Conservation (phyloP, 2,329 filamentous ascomycete genomes). For the Blastomyces parvus region DNA sequence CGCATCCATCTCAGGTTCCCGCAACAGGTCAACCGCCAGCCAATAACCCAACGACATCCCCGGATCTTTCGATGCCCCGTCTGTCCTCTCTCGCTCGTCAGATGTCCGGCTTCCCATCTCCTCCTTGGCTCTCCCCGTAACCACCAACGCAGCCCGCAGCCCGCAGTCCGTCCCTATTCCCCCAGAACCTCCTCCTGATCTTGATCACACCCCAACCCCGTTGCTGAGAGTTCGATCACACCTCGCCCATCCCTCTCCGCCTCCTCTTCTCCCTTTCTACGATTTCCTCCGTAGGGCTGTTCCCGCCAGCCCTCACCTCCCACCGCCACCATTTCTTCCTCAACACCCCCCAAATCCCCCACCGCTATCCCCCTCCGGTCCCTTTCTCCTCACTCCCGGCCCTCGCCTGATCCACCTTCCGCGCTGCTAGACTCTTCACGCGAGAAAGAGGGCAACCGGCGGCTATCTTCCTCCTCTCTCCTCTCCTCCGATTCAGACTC, state of each 20-base stretch:
- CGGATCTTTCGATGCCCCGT: slow-evolving; percentile 1
- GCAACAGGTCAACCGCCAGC: background rate
- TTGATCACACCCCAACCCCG: slow-evolving; percentile 1
- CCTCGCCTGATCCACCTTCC: slow-evolving; percentile 30
- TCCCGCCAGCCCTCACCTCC: slow-evolving; percentile 60
- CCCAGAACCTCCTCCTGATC: background rate
- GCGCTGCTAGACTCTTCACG: slow-evolving; percentile 35
- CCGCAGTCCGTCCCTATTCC: background rate
- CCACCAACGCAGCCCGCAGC: background rate
- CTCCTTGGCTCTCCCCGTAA: background rate
- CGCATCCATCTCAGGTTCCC: background rate
- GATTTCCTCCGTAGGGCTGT: slow-evolving; percentile 47
- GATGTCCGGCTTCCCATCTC: slow-evolving; percentile 2
- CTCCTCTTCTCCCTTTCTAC: slow-evolving; percentile 2
- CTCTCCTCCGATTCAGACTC: slow-evolving; percentile 40
- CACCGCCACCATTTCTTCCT: slow-evolving; percentile 75
- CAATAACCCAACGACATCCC: background rate
- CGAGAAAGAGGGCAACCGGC: slow-evolving; percentile 43
- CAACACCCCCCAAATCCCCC: slow-evolving; percentile 51
- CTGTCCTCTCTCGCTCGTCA: background rate
- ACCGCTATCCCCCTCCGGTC: slow-evolving; percentile 84
- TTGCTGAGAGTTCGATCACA: background rate
- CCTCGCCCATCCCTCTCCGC: slow-evolving; percentile 1
- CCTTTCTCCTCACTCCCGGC: slow-evolving; percentile 38
- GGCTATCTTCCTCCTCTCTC: slow-evolving; percentile 41